Percentiles rank a stretch among this genome's conserved stretches.
Evolutionary conservation across 1,284 basidiomycete genomes (phyloP).

Genomic region (Porogramme epimiltina): DNA sequence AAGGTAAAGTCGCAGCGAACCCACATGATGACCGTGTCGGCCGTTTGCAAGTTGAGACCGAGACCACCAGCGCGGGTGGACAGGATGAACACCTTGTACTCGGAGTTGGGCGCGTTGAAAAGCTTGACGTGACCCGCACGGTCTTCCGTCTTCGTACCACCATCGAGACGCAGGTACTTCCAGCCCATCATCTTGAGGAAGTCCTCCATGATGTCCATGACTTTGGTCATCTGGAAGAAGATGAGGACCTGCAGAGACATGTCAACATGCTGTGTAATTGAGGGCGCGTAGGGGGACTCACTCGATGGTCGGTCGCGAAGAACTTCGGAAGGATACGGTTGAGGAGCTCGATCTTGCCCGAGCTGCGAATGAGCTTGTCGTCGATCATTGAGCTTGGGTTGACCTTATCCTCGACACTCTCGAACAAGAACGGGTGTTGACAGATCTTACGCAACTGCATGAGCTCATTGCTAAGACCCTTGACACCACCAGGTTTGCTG

Average conservation of each 20-base stretch:
- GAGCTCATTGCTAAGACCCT: conserved; percentile 93
- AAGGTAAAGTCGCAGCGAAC: conserved; percentile 22
- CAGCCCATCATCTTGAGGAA: conserved; percentile 91
- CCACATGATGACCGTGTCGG: conserved; percentile 98
- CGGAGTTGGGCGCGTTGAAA: conserved; percentile 92
- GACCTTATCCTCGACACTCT: conserved; percentile 92
- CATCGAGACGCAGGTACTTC: conserved; percentile 95
- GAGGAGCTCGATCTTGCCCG: conserved; percentile 96
- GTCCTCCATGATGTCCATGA: conserved; percentile 99
- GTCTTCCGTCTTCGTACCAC: conserved; percentile 98
- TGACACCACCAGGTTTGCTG: conserved; percentile 77
- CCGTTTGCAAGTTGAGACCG: conserved; percentile 96
- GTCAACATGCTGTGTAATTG: not conserved
- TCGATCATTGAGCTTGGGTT: conserved; percentile 83
- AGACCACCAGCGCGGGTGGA: conserved; percentile 98
- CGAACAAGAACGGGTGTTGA: conserved; percentile 96
- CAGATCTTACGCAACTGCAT: conserved; percentile 99
- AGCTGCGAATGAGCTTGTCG: conserved; percentile 85
- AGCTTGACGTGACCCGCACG: conserved; percentile 87
- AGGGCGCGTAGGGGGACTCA: conserved; percentile 36
- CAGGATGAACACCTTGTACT: conserved; percentile 93
- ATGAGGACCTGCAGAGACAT: conserved; percentile 75
- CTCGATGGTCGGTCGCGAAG: conserved; percentile 90
- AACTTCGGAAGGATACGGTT: conserved; percentile 94
- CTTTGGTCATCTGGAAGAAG: conserved; percentile 99